These are phyloP conservation scores for Gymnopus androsaceus DNA, from an alignment of 1,284 basidiomycete genomes.

Conservation along the genomic window DNA sequence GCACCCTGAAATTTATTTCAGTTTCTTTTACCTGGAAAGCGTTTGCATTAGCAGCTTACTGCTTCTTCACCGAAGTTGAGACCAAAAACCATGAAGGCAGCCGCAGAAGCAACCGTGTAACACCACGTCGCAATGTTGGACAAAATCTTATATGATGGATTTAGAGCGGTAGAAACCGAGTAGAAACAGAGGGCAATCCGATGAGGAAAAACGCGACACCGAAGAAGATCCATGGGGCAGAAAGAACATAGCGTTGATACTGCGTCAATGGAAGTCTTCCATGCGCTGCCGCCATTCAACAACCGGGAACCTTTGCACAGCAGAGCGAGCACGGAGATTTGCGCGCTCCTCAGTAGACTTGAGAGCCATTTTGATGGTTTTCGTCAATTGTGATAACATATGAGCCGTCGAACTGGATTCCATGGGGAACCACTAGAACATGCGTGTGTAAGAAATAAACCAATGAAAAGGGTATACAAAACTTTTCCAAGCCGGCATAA, in stretches of 20 bases:
- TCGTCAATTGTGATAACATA: slow-evolving; percentile 92
- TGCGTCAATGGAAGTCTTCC: slow-evolving; percentile 91
- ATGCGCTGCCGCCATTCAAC: slow-evolving; percentile 94
- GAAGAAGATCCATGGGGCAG: slow-evolving; percentile 88
- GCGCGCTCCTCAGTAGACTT: slow-evolving; percentile 89
- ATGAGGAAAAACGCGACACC: slow-evolving; percentile 88
- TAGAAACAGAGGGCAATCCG: slow-evolving; percentile 80
- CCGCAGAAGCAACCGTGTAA: slow-evolving; percentile 87
- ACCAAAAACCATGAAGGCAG: slow-evolving; percentile 90
- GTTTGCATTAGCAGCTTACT: slow-evolving; percentile 42
- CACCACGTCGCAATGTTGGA: slow-evolving; percentile 84
- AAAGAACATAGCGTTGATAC: slow-evolving; percentile 79
- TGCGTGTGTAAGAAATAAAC: not conserved
- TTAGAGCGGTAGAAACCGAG: slow-evolving; percentile 62
- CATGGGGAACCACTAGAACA: slow-evolving; percentile 86
- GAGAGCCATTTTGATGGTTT: slow-evolving; percentile 91
- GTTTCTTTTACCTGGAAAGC: slow-evolving; percentile 13
- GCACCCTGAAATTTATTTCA: slow-evolving; percentile 59
- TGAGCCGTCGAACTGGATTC: slow-evolving; percentile 88
- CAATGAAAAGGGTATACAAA: not conserved
- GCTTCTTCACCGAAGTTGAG: slow-evolving; percentile 96
- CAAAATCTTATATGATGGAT: slow-evolving; percentile 62
- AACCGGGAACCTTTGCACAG: slow-evolving; percentile 92
- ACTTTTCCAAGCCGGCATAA: slow-evolving; percentile 95
- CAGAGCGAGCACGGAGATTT: slow-evolving; percentile 87